A percentile compares a stretch with the other conserved stretches of the same genome.
These are phyloP conservation scores for Usnea hakonensis DNA, from an alignment of 495 filamentous ascomycete species.

Conservation along the genomic window DNA sequence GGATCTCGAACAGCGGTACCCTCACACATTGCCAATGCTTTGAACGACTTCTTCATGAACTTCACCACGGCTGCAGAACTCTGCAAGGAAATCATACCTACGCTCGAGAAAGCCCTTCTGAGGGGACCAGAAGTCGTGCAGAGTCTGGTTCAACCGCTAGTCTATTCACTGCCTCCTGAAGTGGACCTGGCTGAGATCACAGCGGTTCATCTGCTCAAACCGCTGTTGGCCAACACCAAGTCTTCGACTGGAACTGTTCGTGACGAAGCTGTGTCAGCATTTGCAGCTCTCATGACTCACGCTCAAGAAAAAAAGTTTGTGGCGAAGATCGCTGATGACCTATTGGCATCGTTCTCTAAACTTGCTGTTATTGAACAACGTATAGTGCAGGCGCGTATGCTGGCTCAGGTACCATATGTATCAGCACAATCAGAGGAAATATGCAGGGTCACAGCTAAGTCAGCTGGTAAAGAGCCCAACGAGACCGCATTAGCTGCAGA, in stretches of 20 bases:
- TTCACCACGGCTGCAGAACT: conserved; percentile 74
- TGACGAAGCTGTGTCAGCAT: conserved; percentile 64
- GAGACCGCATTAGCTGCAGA: conserved; percentile 74
- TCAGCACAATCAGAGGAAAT: conserved; percentile 54
- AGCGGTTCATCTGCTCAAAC: conserved; percentile 65
- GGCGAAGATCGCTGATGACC: conserved; percentile 62
- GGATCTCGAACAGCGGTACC: conserved; percentile 68
- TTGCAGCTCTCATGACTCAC: conserved; percentile 51
- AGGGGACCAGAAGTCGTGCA: conserved; percentile 86
- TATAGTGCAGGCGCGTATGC: conserved; percentile 67
- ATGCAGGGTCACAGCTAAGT: conserved; percentile 52
- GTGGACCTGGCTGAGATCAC: conserved; percentile 74
- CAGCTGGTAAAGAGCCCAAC: conserved; percentile 74
- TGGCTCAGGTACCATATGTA: conserved; percentile 53
- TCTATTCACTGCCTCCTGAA: conserved; percentile 55
- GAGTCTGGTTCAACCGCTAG: conserved; percentile 62
- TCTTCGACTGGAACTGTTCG: conserved; percentile 75
- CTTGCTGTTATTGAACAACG: conserved; percentile 74
- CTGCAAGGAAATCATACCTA: conserved; percentile 63
- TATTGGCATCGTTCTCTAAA: conserved; percentile 68
- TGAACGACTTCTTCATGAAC: conserved; percentile 73
- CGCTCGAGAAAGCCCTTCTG: conserved; percentile 80
- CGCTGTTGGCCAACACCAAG: conserved; percentile 77
- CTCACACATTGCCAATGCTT: conserved; percentile 58
- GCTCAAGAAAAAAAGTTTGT: conserved; percentile 50